Evolutionary conservation across 2,329 filamentous ascomycete species (phyloP).

Genomic region (Alternaria rosae): DNA sequence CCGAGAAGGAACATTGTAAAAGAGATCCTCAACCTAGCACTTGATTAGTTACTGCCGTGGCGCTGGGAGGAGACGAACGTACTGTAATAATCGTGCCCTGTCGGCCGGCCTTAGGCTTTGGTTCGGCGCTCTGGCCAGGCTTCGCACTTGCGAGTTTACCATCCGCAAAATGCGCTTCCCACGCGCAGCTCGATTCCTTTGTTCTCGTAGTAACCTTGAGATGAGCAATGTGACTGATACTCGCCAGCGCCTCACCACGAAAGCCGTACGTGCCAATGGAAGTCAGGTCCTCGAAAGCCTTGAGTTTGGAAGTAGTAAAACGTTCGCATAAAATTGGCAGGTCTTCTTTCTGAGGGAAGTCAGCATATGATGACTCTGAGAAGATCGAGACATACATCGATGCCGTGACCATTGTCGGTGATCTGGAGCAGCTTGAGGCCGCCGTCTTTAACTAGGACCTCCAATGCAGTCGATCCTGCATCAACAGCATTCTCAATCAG

Average conservation of each 20-base stretch:
- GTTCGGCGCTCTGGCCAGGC: constrained; percentile 84
- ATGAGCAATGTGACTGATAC: constrained; percentile 98
- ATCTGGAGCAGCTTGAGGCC: constrained; percentile 95
- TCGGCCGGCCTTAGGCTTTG: constrained; percentile 85
- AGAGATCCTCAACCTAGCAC: constrained; percentile 81
- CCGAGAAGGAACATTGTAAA: constrained; percentile 93
- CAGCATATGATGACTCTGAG: constrained; percentile 2
- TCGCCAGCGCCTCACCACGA: constrained; percentile 91
- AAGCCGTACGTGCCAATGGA: constrained; percentile 98
- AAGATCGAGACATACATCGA: constrained; percentile 69
- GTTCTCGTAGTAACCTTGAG: constrained; percentile 94
- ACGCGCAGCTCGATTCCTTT: constrained; percentile 84
- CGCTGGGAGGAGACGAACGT: constrained; percentile 23
- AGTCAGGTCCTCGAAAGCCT: constrained; percentile 88
- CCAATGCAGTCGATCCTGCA: constrained; percentile 89
- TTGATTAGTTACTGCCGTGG: constrained; percentile 11
- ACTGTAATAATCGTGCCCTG: constrained; percentile 92
- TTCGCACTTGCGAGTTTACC: constrained; percentile 84
- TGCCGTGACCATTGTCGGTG: constrained; percentile 95
- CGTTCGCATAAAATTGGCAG: constrained; percentile 90
- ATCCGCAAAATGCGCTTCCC: constrained; percentile 85
- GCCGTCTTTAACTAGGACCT: constrained; percentile 92
- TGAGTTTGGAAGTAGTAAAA: constrained; percentile 96
- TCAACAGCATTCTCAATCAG: constrained; percentile 97
- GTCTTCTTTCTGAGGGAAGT: constrained; percentile 76